phyloP scores from a whole-genome alignment of 176 grass and related monocot species.

The Bonia amplexicaulis region DNA sequence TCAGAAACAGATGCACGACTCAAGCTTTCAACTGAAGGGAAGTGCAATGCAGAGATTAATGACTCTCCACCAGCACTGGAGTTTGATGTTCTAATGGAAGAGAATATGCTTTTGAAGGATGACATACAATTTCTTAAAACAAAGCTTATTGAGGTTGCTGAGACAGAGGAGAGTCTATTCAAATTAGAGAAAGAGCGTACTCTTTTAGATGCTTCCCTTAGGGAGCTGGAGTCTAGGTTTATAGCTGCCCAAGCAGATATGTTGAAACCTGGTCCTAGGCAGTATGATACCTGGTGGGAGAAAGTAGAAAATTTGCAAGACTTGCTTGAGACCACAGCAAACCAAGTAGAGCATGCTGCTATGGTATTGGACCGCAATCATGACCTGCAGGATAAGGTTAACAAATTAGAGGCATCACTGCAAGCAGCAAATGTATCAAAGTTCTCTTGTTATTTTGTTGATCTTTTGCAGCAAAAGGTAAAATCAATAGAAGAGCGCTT shows the following conservation, averaged over 20 bases:
- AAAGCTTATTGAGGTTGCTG: constrained; percentile 48
- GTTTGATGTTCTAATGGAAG: constrained; percentile 49
- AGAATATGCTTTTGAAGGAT: constrained; percentile 60
- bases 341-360: constrained; percentile 44
- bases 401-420: constrained; percentile 43
- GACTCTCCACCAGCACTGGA: constrained; percentile 25
- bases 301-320: constrained; percentile 61
- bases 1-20: constrained; percentile 36
- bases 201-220: constrained; percentile 54
- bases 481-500: constrained; percentile 64
- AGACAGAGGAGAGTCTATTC: constrained; percentile 57
- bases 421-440: constrained; percentile 45
- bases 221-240: constrained; percentile 47
- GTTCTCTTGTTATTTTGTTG: constrained; percentile 51
- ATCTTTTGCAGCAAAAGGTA: constrained; percentile 58
- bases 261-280: constrained; percentile 45
- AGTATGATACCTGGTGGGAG: constrained; percentile 54
- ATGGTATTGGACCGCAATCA: constrained; percentile 27
- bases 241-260: constrained; percentile 50
- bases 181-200: constrained; percentile 66
- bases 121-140: constrained; percentile 51
- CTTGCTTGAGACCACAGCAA: constrained; percentile 48
- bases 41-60: constrained; percentile 31
- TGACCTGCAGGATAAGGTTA: constrained; percentile 53
- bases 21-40: constrained; percentile 40